phyloP scores from a whole-genome alignment of 345 rosid genomes.

The Aquilaria malaccensis region DNA sequence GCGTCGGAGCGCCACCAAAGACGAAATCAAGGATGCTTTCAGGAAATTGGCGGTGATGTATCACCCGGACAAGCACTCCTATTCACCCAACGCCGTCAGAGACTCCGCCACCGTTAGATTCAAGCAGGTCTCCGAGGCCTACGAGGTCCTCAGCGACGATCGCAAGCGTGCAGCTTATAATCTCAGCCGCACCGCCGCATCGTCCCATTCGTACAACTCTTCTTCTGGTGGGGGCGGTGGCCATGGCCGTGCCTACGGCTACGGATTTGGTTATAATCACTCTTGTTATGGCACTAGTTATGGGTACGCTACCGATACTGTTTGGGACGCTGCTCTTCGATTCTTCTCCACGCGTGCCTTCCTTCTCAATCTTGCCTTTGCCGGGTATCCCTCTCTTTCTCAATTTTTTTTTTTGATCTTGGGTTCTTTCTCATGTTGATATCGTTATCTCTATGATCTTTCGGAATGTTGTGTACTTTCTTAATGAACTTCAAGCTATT shows the following conservation, averaged over 20 bases:
- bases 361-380: slow-evolving; percentile 57
- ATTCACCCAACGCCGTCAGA: slow-evolving; percentile 44
- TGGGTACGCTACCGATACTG: slow-evolving; percentile 3
- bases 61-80: slow-evolving; percentile 86
- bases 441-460: neutral
- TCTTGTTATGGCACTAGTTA: slow-evolving; percentile 13
- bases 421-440: neutral
- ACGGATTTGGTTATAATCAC: slow-evolving; percentile 13
- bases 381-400: slow-evolving; percentile 34
- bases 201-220: slow-evolving; percentile 6
- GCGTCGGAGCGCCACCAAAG: slow-evolving; percentile 50
- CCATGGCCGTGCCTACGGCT: slow-evolving; percentile 14
- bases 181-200: slow-evolving; percentile 17
- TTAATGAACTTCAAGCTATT: neutral
- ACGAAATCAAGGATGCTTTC: slow-evolving; percentile 78
- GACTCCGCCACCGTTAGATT: slow-evolving; percentile 53
- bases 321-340: slow-evolving; percentile 35
- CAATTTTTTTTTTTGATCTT: neutral
- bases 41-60: slow-evolving; percentile 58
- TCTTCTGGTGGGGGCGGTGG: neutral
- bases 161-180: slow-evolving; percentile 66
- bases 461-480: neutral
- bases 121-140: slow-evolving; percentile 84
- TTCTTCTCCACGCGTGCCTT: slow-evolving; percentile 62
- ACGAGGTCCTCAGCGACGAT: slow-evolving; percentile 57